These are phyloP conservation scores for Pseudogymnoascus sp. DNA, from an alignment of 2,329 filamentous ascomycete genomes.

Conservation along the genomic window DNA sequence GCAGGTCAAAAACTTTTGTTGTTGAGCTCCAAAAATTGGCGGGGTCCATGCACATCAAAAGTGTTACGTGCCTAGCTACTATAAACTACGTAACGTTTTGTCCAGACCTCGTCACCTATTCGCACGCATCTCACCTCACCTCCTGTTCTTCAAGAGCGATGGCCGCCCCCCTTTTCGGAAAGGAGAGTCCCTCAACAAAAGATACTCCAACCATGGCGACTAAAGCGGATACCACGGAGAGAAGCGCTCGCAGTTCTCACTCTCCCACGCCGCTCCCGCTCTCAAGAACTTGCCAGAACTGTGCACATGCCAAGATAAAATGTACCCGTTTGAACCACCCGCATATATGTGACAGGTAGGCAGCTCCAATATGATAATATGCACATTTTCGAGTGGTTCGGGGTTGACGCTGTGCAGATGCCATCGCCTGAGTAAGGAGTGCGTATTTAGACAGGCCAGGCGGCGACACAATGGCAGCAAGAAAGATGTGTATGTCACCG, in stretches of 20 bases:
- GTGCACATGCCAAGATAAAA: background rate
- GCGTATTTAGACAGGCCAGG: slow-evolving; percentile 31
- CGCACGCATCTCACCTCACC: background rate
- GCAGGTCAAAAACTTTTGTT: background rate
- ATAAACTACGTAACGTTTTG: background rate
- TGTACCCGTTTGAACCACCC: background rate
- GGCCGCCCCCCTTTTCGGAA: background rate
- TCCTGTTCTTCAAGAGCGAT: background rate
- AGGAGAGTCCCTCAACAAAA: background rate
- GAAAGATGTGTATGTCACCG: slow-evolving; percentile 28
- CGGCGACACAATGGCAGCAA: slow-evolving; percentile 31
- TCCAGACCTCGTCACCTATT: background rate
- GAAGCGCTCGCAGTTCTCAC: background rate
- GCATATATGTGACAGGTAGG: background rate
- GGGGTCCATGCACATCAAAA: background rate
- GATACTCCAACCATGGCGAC: background rate
- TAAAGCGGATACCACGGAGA: background rate
- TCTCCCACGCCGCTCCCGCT: background rate
- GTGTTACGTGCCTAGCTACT: slow-evolving; percentile 1
- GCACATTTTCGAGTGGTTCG: background rate
- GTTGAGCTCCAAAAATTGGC: background rate
- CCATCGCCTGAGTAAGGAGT: slow-evolving; percentile 31
- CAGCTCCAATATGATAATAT: background rate
- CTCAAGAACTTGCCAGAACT: background rate
- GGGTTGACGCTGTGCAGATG: slow-evolving; percentile 25